Percentiles rank a stretch among this genome's conserved stretches.
Evolutionary conservation across 2,329 filamentous ascomycete genomes (phyloP).

Genomic region (Neoscytalidium dimidiatum): DNA sequence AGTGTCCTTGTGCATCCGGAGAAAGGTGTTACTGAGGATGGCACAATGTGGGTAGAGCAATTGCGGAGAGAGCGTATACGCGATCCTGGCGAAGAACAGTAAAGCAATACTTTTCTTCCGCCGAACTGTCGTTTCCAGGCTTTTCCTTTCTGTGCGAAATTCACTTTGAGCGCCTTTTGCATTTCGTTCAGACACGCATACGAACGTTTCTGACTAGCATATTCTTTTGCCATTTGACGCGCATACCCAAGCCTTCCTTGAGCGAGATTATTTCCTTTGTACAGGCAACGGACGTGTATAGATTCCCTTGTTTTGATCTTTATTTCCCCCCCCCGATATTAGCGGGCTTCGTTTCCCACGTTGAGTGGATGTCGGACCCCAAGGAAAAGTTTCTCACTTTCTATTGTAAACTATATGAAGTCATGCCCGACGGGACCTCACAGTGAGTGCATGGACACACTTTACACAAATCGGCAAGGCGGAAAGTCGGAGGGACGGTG

Average conservation of each 20-base stretch:
- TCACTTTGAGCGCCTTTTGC: not conserved
- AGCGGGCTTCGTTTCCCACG: not conserved
- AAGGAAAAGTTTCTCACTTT: not conserved
- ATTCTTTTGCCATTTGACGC: constrained; percentile 6
- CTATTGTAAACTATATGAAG: constrained; percentile 15
- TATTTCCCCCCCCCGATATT: not conserved
- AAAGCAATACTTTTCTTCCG: not conserved
- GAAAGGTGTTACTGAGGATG: constrained; percentile 9
- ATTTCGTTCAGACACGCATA: not conserved
- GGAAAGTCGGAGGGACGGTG: not conserved
- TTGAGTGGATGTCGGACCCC: not conserved
- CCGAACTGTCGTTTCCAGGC: not conserved
- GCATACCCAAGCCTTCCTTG: constrained; percentile 16
- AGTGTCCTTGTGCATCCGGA: constrained; percentile 30
- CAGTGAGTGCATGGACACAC: not conserved
- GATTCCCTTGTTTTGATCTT: not conserved
- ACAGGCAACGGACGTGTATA: constrained; percentile 1
- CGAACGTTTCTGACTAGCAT: not conserved
- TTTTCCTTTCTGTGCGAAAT: not conserved
- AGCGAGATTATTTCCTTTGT: not conserved
- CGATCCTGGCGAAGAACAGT: constrained; percentile 4
- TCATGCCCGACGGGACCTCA: not conserved
- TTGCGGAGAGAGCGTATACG: not conserved
- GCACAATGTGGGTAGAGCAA: constrained; percentile 18
- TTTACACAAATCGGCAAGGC: not conserved